Conservation (phyloP, 75 land plant species). For the Gnetum montanum region DNA sequence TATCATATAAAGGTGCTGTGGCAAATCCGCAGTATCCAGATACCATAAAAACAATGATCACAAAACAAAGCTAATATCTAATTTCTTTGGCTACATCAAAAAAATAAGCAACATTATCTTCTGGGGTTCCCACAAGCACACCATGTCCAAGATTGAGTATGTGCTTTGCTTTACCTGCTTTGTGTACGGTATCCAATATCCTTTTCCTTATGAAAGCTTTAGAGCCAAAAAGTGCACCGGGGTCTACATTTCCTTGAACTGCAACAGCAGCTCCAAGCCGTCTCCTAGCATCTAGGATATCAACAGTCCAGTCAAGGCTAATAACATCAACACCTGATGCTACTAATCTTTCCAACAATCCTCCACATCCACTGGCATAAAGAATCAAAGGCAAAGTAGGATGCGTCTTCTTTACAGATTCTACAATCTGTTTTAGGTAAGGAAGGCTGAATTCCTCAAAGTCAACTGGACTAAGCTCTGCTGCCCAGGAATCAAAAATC, state of each 20-base stretch:
- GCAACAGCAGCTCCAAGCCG: conserved; percentile 71
- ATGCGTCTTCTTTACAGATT: conserved; percentile 74
- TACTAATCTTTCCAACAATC: conserved; percentile 81
- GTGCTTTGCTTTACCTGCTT: conserved; percentile 85
- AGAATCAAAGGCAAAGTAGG: conserved; percentile 86
- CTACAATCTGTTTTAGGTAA: conserved; percentile 85
- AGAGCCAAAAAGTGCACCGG: conserved; percentile 88
- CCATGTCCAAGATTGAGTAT: conserved; percentile 98
- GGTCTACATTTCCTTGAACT: conserved; percentile 96
- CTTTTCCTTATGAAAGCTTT: conserved; percentile 76
- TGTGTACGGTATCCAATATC: conserved; percentile 79
- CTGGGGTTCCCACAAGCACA: conserved; percentile 89
- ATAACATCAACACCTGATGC: conserved; percentile 90
- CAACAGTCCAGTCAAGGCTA: conserved; percentile 97
- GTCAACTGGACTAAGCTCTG: conserved; percentile 87
- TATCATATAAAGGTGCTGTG: too few relatives aligned
- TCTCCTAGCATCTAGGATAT: conserved; percentile 92
- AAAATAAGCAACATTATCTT: conserved; percentile 97
- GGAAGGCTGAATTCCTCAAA: conserved; percentile 94
- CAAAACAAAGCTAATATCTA: conserved; percentile 38
- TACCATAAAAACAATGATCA: too few relatives aligned
- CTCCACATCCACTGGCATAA: conserved; percentile 96
- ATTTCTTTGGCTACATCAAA: conserved; percentile 81
- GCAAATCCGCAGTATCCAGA: too few relatives aligned
- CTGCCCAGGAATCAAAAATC: conserved; percentile 98